Conservation (phyloP, 2,329 filamentous ascomycete species). For the Dactylonectria macrodidyma region DNA sequence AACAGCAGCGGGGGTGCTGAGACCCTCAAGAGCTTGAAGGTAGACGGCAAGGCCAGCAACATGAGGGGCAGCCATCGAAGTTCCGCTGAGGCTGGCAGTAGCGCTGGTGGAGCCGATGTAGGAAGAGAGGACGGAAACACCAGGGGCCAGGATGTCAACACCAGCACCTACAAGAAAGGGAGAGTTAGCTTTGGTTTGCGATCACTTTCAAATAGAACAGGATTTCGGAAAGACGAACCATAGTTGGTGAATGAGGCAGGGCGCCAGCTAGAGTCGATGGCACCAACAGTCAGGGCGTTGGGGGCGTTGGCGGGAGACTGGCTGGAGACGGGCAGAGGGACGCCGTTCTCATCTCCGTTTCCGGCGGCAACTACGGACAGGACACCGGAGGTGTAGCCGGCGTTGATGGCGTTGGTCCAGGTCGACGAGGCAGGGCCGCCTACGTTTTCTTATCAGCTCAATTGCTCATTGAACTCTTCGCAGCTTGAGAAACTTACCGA, state of each 20-base stretch:
- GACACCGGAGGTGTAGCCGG: conserved; percentile 57
- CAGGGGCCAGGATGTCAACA: conserved; percentile 61
- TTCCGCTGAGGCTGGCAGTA: conserved; percentile 57
- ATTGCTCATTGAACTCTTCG: no score
- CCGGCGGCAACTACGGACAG: conserved; percentile 64
- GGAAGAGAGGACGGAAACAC: conserved; percentile 56
- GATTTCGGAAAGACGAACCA: conserved; percentile 42
- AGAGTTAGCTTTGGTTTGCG: conserved; percentile 11
- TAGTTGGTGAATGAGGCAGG: conserved; percentile 66
- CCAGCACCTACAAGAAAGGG: conserved; percentile 28
- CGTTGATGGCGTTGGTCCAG: conserved; percentile 59
- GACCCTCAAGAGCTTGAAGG: conserved; percentile 61
- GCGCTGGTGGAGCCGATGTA: conserved; percentile 57
- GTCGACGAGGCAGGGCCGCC: conserved; percentile 51
- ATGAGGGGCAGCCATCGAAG: conserved; percentile 60
- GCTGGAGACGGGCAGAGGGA: conserved; percentile 55
- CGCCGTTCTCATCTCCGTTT: conserved; percentile 53
- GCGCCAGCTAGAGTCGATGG: conserved; percentile 56
- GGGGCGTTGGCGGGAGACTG: conserved; percentile 63
- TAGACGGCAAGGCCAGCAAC: conserved; percentile 59
- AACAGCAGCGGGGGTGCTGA: conserved; percentile 60
- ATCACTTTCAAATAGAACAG: not conserved
- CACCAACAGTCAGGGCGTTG: conserved; percentile 65
- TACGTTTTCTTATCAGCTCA: conserved; percentile 16
- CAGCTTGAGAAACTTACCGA: conserved; percentile 45